phyloP scores from a whole-genome alignment of 768 basidiomycete species.

The Lactifluus echinatus region DNA sequence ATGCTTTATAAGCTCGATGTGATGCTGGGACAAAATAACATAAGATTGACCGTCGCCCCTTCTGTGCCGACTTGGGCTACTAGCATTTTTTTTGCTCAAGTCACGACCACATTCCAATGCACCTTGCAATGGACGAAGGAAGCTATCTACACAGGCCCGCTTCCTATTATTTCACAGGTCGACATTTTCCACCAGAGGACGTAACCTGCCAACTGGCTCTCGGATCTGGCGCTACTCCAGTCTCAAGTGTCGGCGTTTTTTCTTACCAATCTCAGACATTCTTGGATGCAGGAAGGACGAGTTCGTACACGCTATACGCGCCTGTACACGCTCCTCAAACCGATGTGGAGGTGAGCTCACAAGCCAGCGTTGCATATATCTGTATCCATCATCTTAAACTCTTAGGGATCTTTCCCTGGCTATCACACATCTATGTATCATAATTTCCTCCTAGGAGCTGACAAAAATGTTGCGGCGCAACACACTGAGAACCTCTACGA shows the following conservation, averaged over 20 bases:
- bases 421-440: neutral
- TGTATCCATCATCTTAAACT: neutral
- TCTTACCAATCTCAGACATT: neutral
- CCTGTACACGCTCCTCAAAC: neutral
- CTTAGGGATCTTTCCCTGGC: neutral
- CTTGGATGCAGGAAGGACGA: neutral
- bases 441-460: neutral
- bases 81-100: too few relatives aligned
- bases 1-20: too few relatives aligned
- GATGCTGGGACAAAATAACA: too few relatives aligned
- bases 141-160: too few relatives aligned
- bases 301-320: neutral
- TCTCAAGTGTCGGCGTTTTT: neutral
- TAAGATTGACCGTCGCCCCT: neutral
- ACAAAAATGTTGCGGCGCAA: neutral
- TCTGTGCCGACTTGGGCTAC: neutral
- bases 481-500: too few relatives aligned
- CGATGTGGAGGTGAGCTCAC: neutral
- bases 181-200: neutral
- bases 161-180: neutral
- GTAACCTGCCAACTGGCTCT: too few relatives aligned
- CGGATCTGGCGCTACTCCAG: too few relatives aligned
- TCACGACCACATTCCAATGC: neutral
- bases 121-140: neutral
- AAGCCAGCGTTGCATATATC: neutral